Conservation (phyloP, 2,329 filamentous ascomycete genomes). For the Fusarium liriodendri region DNA sequence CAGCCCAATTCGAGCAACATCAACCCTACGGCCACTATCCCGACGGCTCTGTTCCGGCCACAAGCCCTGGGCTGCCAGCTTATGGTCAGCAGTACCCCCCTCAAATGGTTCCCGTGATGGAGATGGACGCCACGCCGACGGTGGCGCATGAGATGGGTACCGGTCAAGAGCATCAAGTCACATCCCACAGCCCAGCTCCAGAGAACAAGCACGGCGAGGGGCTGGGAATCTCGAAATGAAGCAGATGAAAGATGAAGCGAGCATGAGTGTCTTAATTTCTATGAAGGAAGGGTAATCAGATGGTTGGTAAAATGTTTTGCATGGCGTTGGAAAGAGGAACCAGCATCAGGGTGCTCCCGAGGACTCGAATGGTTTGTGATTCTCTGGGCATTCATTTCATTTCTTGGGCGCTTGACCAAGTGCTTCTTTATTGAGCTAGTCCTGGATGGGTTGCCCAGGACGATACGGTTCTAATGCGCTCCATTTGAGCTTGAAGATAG, state of each 20-base stretch:
- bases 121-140: constrained; percentile 38
- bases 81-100: constrained; percentile 24
- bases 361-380: background rate
- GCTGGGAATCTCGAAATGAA: constrained; percentile 8
- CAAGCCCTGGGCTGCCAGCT: constrained; percentile 19
- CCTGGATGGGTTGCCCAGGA: background rate
- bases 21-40: constrained; percentile 29
- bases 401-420: background rate
- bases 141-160: constrained; percentile 37
- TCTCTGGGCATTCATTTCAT: constrained; percentile 4
- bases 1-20: constrained; percentile 29
- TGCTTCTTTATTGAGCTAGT: background rate
- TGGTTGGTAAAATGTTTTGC: background rate
- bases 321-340: background rate
- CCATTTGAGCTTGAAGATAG: background rate
- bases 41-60: constrained; percentile 7
- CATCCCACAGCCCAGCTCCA: constrained; percentile 5
- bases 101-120: constrained; percentile 31
- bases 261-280: background rate
- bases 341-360: background rate
- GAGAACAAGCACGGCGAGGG: constrained; percentile 8
- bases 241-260: background rate
- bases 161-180: constrained; percentile 21
- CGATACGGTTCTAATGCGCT: background rate
- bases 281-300: background rate